Conservation (phyloP, 208 protist genomes). For the Crithidia brevicula region DNA sequence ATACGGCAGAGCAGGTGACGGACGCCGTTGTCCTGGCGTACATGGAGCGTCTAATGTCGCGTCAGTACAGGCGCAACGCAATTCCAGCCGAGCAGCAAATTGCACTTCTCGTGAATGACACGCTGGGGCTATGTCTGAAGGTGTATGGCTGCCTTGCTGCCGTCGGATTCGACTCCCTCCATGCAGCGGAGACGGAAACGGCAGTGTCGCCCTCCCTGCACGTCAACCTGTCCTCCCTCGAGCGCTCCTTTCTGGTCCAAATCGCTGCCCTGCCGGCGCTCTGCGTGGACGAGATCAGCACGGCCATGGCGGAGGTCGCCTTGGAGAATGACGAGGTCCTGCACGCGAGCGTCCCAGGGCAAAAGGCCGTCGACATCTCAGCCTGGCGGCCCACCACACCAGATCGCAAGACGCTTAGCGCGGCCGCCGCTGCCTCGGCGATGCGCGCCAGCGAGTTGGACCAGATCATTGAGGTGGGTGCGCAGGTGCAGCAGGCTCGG, state of each 20-base stretch:
- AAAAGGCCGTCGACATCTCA: background rate
- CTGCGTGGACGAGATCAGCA: slow-evolving; percentile 76
- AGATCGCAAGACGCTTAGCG: slow-evolving; percentile 42
- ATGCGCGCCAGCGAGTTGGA: slow-evolving; percentile 45
- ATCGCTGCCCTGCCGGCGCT: slow-evolving; percentile 72
- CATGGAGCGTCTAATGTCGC: slow-evolving; percentile 24
- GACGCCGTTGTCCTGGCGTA: slow-evolving; percentile 25
- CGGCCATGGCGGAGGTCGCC: slow-evolving; percentile 67
- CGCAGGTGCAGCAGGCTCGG: slow-evolving; percentile 39
- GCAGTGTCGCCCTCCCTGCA: slow-evolving; percentile 15
- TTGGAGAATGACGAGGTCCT: slow-evolving; percentile 19
- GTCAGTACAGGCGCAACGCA: slow-evolving; percentile 1
- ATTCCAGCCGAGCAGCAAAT: slow-evolving; percentile 29
- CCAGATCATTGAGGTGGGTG: slow-evolving; percentile 50
- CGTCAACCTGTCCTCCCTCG: slow-evolving; percentile 46
- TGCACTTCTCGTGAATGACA: slow-evolving; percentile 29
- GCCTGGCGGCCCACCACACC: slow-evolving; percentile 54
- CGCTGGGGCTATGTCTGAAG: slow-evolving; percentile 60
- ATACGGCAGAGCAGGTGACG: slow-evolving; percentile 2
- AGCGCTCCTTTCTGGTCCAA: slow-evolving; percentile 65
- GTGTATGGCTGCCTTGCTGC: slow-evolving; percentile 72
- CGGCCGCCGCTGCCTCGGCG: slow-evolving; percentile 37
- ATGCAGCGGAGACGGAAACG: slow-evolving; percentile 15
- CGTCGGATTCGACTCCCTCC: slow-evolving; percentile 47
- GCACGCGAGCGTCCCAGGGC: background rate